Evolutionary conservation across 768 basidiomycete genomes (phyloP), one percentile per base, ranked within the genome.

Genomic region (Leccinum subgranulosum): DNA sequence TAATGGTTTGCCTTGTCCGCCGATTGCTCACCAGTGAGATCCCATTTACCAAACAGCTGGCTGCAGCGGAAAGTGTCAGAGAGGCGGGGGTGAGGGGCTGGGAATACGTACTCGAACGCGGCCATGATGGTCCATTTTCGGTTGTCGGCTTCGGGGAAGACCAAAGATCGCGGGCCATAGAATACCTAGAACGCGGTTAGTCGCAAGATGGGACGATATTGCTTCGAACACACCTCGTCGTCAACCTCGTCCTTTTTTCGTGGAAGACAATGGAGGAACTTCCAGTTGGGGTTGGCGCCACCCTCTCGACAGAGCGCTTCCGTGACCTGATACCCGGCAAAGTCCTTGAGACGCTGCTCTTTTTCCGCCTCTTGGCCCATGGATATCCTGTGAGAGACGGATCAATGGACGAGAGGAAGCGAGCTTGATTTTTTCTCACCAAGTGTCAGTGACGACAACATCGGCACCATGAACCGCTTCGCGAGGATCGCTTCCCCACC

Each of bases 301-400:
- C 91, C 90, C 57, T 85, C 82, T 17, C 76, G 75, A 72, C 94
- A 94, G 29, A 98, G 80, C 31, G 82, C 75, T 71, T 98, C 94
- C 2, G 96, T 98, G 50, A 99, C 86, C 69, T 98, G 97, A 73
- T 92, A 99, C 3, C 97, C 95, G 17, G 82, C 61, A 75, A 99
- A 99, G 57, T 92, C 96, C 51, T 83, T 76, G 45, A 96, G 71
- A 15, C 96, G 86, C 64, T 92, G 85, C 31, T 78, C 90, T 61
- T 94, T 93, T 73, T 98, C 94, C 1, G 87, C 89, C 74, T 98
- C 97, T 73, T 97, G 94, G 17, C 97, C 97, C 97, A 99, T 98
- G 2, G 96, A 98, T 61, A 98, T 94, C 94, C 93, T 95, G 66
- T 14, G 27, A 11, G 51, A 2, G 17, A 51, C 23, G 17, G 15